These are phyloP conservation scores for Colletotrichum liriopes DNA, from an alignment of 2,329 filamentous ascomycete genomes.

Conservation along the genomic window DNA sequence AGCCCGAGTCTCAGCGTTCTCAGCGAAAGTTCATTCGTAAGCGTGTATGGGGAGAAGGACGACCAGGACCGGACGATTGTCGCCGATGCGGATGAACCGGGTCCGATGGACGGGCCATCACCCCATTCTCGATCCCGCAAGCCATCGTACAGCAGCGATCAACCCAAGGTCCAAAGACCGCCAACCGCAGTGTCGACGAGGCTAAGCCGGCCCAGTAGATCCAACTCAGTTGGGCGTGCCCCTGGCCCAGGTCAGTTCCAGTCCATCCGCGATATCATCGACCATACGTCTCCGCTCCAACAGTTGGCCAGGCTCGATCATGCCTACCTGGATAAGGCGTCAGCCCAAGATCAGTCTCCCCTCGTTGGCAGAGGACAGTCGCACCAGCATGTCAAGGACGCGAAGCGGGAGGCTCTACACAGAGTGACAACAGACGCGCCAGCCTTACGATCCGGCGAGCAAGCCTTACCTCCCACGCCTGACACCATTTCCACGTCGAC, in stretches of 20 bases:
- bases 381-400: slow-evolving; percentile 56
- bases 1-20: slow-evolving; percentile 76
- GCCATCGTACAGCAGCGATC: slow-evolving; percentile 15
- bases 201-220: slow-evolving; percentile 41
- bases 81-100: slow-evolving; percentile 50
- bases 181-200: neutral
- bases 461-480: slow-evolving; percentile 70
- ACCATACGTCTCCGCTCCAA: slow-evolving; percentile 65
- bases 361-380: slow-evolving; percentile 44
- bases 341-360: slow-evolving; percentile 48
- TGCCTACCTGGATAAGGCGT: slow-evolving; percentile 48
- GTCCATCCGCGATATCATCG: slow-evolving; percentile 64
- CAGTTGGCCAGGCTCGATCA: slow-evolving; percentile 62
- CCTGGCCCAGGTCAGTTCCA: slow-evolving; percentile 56
- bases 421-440: slow-evolving; percentile 65
- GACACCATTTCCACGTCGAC: slow-evolving; percentile 73
- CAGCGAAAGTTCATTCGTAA: slow-evolving; percentile 78
- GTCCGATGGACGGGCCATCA: slow-evolving; percentile 49
- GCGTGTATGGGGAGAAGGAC: slow-evolving; percentile 71
- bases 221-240: slow-evolving; percentile 51
- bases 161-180: neutral
- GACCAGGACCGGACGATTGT: slow-evolving; percentile 46
- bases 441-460: slow-evolving; percentile 58
- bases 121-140: slow-evolving; percentile 28
- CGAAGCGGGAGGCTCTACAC: slow-evolving; percentile 65